These are phyloP conservation scores for Fraxinus cuspidata DNA, from an alignment of 257 asterid genomes.

Conservation along the genomic window DNA sequence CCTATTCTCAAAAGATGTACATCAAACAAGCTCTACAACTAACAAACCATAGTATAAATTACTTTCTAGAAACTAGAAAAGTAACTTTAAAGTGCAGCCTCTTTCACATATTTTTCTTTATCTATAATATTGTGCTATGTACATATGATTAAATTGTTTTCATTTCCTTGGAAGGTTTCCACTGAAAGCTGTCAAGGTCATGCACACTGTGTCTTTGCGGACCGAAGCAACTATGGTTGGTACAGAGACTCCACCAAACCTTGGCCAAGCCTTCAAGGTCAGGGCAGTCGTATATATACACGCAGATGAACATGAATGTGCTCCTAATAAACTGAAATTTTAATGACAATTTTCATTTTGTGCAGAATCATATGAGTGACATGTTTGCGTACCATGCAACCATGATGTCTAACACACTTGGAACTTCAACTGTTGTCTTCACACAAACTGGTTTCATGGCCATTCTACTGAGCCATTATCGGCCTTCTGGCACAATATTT, in stretches of 20 bases:
- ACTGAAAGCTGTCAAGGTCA: constrained; percentile 90
- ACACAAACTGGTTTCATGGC: constrained; percentile 98
- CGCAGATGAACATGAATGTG: not conserved
- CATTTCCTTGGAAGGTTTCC: constrained; percentile 57
- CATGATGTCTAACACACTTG: constrained; percentile 95
- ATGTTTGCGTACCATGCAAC: constrained; percentile 99
- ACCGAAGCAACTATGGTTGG: constrained; percentile 86
- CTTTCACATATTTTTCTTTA: not conserved
- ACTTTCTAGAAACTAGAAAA: not conserved
- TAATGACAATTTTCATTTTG: constrained; percentile 22
- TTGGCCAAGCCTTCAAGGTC: constrained; percentile 92
- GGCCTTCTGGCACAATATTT: constrained; percentile 93
- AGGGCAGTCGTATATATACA: constrained; percentile 20
- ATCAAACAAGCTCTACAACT: not conserved
- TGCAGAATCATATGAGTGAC: constrained; percentile 97
- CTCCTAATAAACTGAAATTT: constrained; percentile 15
- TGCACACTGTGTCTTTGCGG: constrained; percentile 91
- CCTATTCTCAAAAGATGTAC: no score
- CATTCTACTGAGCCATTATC: constrained; percentile 83
- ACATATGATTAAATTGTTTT: constrained; percentile 15
- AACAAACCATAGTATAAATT: not conserved
- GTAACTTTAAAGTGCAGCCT: not conserved
- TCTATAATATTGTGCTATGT: not conserved
- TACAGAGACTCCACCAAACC: constrained; percentile 71
- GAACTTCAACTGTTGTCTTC: constrained; percentile 90